Evolutionary conservation across 257 asterid genomes (phyloP).

Genomic region (Ilex asprella): DNA sequence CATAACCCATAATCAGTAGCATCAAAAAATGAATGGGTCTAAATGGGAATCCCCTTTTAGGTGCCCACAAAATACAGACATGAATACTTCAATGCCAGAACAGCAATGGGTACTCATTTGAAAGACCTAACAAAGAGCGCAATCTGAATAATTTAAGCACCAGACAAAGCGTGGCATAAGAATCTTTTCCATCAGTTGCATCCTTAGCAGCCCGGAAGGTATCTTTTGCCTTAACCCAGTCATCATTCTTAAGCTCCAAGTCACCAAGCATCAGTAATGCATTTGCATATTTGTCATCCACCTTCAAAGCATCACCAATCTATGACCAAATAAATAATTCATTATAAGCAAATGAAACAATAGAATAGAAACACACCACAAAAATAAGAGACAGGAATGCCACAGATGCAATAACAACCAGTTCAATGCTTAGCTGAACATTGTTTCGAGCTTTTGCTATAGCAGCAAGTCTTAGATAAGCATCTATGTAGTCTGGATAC

Average conservation of each 20-base stretch:
- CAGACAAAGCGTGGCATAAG: constrained; percentile 96
- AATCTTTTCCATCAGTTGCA: constrained; percentile 66
- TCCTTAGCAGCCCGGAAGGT: constrained; percentile 86
- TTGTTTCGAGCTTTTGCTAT: constrained; percentile 85
- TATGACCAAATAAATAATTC: constrained; percentile 28
- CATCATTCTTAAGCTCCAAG: constrained; percentile 97
- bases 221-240: constrained; percentile 99
- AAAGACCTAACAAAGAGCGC: constrained; percentile 4
- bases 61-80: not conserved
- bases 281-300: constrained; percentile 84
- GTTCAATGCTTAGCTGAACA: constrained; percentile 77
- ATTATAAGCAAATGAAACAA: constrained; percentile 7
- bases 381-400: constrained; percentile 10
- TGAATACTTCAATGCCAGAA: not conserved
- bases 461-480: constrained; percentile 94
- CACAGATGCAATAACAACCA: constrained; percentile 44
- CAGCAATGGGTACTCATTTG: too few species aligned
- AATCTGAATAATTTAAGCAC: constrained; percentile 30
- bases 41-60: not conserved
- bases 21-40: not conserved
- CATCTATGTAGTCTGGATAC: constrained; percentile 89
- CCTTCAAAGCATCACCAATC: constrained; percentile 84
- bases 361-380: constrained; percentile 8
- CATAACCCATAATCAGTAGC: constrained; percentile 8
- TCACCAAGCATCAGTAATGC: constrained; percentile 97